A percentile compares a stretch with the other conserved stretches of the same genome.
Evolutionary conservation across 2,329 filamentous ascomycete genomes (phyloP).

Genomic region (Myriosclerotinia scirpicola): DNA sequence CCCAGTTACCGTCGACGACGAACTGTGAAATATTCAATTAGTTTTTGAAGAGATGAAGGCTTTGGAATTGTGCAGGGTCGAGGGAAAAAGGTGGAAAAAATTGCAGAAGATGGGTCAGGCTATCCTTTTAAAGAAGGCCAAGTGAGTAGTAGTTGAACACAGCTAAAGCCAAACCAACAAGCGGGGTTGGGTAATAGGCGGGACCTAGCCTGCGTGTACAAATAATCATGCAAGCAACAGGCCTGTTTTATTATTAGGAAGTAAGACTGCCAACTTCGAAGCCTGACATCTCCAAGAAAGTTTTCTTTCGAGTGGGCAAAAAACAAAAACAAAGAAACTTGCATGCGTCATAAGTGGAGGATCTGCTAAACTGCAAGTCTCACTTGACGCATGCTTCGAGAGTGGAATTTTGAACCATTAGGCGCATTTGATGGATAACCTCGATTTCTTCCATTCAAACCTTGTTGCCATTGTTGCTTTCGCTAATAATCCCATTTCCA

Average conservation of each 20-base stretch:
- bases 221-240: slow-evolving; percentile 9
- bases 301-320: neutral
- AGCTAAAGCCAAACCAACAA: slow-evolving; percentile 21
- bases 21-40: slow-evolving; percentile 58
- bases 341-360: slow-evolving; percentile 24
- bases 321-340: neutral
- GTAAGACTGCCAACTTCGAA: slow-evolving; percentile 19
- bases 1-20: slow-evolving; percentile 91
- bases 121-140: slow-evolving; percentile 15
- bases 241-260: slow-evolving; percentile 12
- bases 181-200: slow-evolving; percentile 22
- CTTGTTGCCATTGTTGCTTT: neutral
- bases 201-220: slow-evolving; percentile 14
- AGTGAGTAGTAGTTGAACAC: slow-evolving; percentile 4
- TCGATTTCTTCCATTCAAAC: neutral
- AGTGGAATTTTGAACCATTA: slow-evolving; percentile 18
- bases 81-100: neutral
- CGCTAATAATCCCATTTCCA: neutral
- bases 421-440: slow-evolving; percentile 5
- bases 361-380: slow-evolving; percentile 16
- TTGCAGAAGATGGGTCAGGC: slow-evolving; percentile 7
- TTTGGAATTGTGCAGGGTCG: neutral
- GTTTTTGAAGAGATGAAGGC: slow-evolving; percentile 1
- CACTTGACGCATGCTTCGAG: slow-evolving; percentile 17
- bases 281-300: slow-evolving; percentile 6